These are phyloP conservation scores for Favolaschia claudopus DNA, from an alignment of 768 basidiomycete species.

Conservation along the genomic window DNA sequence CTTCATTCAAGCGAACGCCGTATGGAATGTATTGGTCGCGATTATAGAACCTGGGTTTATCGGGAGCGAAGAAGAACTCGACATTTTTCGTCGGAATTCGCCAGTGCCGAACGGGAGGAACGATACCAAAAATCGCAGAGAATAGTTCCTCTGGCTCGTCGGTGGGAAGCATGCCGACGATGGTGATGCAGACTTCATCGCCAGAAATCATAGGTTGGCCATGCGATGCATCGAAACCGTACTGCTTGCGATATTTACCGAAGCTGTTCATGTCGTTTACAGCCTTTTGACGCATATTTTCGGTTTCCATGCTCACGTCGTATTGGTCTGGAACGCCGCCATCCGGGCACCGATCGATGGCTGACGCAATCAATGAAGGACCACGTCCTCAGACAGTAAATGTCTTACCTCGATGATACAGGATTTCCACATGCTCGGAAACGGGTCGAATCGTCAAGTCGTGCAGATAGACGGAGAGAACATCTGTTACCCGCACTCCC, in stretches of 20 bases:
- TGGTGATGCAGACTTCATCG: conserved; percentile 10
- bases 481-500: background rate
- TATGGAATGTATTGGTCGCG: conserved; percentile 3
- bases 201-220: background rate
- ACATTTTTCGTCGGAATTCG: background rate
- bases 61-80: background rate
- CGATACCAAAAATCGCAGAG: conserved; percentile 7
- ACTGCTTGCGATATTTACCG: background rate
- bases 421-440: background rate
- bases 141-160: background rate
- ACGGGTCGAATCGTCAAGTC: conserved; percentile 5
- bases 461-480: conserved; percentile 2
- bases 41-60: background rate
- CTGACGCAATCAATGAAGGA: background rate
- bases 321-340: background rate
- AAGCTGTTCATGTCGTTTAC: background rate
- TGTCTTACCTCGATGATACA: background rate
- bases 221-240: background rate
- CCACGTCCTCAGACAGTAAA: too few relatives aligned
- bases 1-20: too few relatives aligned
- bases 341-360: background rate
- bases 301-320: background rate
- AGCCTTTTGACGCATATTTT: conserved; percentile 6
- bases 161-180: background rate
- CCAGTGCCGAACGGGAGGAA: background rate